A percentile compares a stretch with the other conserved stretches of the same genome.
phyloP scores from a whole-genome alignment of 768 basidiomycete species.

The Pulveroboletus sp. region DNA sequence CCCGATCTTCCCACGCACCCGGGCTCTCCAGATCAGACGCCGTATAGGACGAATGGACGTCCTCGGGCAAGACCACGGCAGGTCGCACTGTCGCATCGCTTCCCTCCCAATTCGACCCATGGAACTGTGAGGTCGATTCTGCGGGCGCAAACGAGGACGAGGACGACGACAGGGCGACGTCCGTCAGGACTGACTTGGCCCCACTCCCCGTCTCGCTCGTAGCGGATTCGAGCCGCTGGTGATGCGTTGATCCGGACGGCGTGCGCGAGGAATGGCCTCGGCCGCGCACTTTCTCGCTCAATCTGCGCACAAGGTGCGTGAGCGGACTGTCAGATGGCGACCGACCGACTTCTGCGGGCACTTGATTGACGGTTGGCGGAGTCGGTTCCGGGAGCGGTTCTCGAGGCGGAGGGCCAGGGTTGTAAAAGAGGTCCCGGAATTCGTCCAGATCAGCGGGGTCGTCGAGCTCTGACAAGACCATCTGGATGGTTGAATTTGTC shows the following conservation, averaged over 20 bases:
- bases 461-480: constrained; percentile 45
- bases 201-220: constrained; percentile 7
- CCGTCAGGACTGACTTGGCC: constrained; percentile 16
- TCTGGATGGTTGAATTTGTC: constrained; percentile 36
- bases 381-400: constrained; percentile 2
- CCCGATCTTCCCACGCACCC: constrained; percentile 9
- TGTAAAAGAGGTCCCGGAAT: constrained; percentile 73
- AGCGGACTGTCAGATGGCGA: constrained; percentile 36
- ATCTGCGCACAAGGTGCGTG: constrained; percentile 37
- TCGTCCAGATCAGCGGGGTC: constrained; percentile 65
- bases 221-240: constrained; percentile 9
- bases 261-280: constrained; percentile 12
- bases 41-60: constrained; percentile 22
- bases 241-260: constrained; percentile 8
- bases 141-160: constrained; percentile 10
- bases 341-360: constrained; percentile 30
- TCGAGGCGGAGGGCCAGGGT: constrained; percentile 30
- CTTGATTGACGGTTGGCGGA: constrained; percentile 11
- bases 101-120: constrained; percentile 8
- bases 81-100: background rate
- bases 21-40: constrained; percentile 18
- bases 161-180: constrained; percentile 16
- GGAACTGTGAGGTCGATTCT: constrained; percentile 7
- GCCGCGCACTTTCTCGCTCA: constrained; percentile 36
- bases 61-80: constrained; percentile 20